Evolutionary conservation across 805 yeast genomes (phyloP).

Genomic region (Suhomyces pyralidae): DNA sequence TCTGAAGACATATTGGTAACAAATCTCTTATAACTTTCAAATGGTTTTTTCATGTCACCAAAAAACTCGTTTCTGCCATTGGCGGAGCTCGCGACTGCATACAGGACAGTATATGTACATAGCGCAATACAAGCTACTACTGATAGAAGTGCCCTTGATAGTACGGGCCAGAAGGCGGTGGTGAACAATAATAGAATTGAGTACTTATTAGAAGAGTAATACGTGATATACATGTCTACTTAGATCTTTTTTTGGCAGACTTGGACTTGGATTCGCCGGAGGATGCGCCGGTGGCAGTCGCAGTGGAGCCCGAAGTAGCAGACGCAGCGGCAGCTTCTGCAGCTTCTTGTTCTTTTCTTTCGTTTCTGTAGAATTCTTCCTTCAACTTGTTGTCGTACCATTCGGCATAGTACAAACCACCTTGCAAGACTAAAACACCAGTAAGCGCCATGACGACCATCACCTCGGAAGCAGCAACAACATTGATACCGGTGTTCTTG

Average conservation of each 20-base stretch:
- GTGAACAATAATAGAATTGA: too few species aligned
- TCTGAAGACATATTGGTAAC: slow-evolving; percentile 19
- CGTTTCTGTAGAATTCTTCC: slow-evolving; percentile 28
- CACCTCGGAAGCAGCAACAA: slow-evolving; percentile 84
- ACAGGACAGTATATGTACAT: not conserved
- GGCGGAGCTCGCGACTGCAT: slow-evolving; percentile 3
- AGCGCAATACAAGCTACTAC: not conserved
- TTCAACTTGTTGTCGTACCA: slow-evolving; percentile 47
- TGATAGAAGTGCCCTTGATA: not conserved
- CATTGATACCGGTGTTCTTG: slow-evolving; percentile 79
- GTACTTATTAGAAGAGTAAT: too few species aligned
- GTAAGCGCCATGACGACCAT: slow-evolving; percentile 66
- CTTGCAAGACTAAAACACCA: slow-evolving; percentile 83
- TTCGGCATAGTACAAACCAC: slow-evolving; percentile 84
- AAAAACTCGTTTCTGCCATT: slow-evolving; percentile 3
- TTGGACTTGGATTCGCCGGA: slow-evolving; percentile 5
- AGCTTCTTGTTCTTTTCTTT: slow-evolving; percentile 19
- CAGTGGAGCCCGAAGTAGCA: not conserved
- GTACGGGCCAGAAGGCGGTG: not conserved
- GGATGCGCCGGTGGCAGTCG: slow-evolving; percentile 2
- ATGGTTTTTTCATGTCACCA: slow-evolving; percentile 2
- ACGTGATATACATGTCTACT: not conserved
- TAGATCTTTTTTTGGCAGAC: slow-evolving; percentile 7
- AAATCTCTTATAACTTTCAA: not conserved
- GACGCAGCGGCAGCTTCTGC: slow-evolving; percentile 6